A percentile compares a stretch with the other conserved stretches of the same genome.
Evolutionary conservation across 75 land plant species (phyloP).

Genomic region (Sequoiadendron giganteum): DNA sequence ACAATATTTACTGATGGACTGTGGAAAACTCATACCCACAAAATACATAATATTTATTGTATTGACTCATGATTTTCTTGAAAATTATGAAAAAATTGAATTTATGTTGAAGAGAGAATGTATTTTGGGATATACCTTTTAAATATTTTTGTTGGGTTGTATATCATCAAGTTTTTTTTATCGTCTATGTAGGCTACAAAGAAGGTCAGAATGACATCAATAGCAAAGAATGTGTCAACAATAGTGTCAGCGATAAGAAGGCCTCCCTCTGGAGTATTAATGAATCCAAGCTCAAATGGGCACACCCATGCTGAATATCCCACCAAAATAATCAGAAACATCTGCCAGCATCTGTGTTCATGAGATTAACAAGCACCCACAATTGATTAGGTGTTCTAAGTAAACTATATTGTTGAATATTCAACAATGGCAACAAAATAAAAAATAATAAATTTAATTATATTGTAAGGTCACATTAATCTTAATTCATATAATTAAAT

Average conservation of each 20-base stretch:
- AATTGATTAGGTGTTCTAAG: neutral
- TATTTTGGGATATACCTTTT: conserved; percentile 8
- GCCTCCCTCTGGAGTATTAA: conserved; percentile 16
- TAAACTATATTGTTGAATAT: neutral
- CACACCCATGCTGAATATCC: conserved; percentile 39
- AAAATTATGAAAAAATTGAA: no score
- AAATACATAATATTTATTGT: no score
- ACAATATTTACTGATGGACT: no score
- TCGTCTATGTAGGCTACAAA: conserved; percentile 31
- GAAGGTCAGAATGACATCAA: conserved; percentile 31
- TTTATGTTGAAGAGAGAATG: neutral
- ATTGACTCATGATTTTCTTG: no score
- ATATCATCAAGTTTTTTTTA: conserved; percentile 13
- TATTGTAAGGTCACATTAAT: no score
- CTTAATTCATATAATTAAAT: no score
- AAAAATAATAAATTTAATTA: no score
- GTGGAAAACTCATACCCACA: no score
- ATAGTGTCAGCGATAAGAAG: conserved; percentile 25
- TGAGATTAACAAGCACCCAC: neutral
- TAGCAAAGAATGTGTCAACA: conserved; percentile 33
- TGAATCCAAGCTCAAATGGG: conserved; percentile 35
- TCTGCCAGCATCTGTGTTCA: conserved; percentile 29
- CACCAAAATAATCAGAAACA: conserved; percentile 30
- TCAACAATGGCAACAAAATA: neutral
- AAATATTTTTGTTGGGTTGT: neutral